Evolutionary conservation across 371 early-diverging fungal genomes (phyloP).

Genomic region (Syncephalastrum sp.): DNA sequence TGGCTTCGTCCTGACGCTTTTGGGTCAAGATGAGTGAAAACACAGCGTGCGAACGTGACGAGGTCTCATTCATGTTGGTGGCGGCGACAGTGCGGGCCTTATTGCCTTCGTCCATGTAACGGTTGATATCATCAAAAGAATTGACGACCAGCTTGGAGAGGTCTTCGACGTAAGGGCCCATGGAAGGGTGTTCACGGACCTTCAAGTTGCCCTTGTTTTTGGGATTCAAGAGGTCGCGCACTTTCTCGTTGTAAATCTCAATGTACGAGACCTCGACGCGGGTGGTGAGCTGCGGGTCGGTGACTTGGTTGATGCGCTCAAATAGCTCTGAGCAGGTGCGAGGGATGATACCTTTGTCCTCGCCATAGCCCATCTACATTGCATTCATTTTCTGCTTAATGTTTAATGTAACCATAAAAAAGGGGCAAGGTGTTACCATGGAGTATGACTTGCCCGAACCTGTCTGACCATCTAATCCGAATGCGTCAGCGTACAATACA

Average conservation of each 20-base stretch:
- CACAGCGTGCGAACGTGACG: slow-evolving; percentile 94
- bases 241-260: slow-evolving; percentile 86
- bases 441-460: slow-evolving; percentile 85
- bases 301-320: slow-evolving; percentile 53
- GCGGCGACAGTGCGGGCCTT: slow-evolving; percentile 90
- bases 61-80: slow-evolving; percentile 96
- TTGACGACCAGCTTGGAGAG: slow-evolving; percentile 77
- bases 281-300: slow-evolving; percentile 50
- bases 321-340: slow-evolving; percentile 78
- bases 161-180: slow-evolving; percentile 93
- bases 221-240: slow-evolving; percentile 90
- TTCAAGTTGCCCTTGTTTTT: slow-evolving; percentile 77
- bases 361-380: slow-evolving; percentile 63
- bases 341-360: slow-evolving; percentile 84
- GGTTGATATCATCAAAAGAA: slow-evolving; percentile 73
- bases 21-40: slow-evolving; percentile 85
- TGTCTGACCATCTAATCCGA: slow-evolving; percentile 76
- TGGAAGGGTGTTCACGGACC: slow-evolving; percentile 85
- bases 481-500: not conserved
- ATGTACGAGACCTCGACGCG: slow-evolving; percentile 85
- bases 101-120: slow-evolving; percentile 87
- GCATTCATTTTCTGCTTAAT: not conserved
- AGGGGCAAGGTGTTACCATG: slow-evolving; percentile 43
- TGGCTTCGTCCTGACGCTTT: slow-evolving; percentile 55
- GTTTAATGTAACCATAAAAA: not conserved